phyloP scores from a whole-genome alignment of 345 rosid genomes.

The Brassica rapa region DNA sequence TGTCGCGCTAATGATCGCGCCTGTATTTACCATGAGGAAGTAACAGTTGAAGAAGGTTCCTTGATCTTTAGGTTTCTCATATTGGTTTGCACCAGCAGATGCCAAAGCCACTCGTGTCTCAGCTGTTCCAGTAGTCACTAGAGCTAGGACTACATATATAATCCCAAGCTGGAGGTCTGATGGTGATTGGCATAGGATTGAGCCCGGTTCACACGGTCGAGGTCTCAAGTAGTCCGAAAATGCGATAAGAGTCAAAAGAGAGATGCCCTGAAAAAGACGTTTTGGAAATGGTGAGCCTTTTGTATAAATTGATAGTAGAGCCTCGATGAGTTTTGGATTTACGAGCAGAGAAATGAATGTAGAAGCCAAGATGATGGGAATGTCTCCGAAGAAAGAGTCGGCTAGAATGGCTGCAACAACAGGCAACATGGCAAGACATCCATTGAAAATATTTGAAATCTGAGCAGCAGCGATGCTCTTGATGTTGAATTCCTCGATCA shows the following conservation, averaged over 20 bases:
- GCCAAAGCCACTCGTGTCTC: conserved; percentile 16
- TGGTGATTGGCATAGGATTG: conserved; percentile 39
- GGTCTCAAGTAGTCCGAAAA: conserved; percentile 43
- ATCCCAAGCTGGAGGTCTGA: conserved; percentile 38
- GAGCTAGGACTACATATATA: conserved; percentile 44
- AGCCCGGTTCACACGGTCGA: conserved; percentile 30
- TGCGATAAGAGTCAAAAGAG: conserved; percentile 44
- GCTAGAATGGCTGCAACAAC: conserved; percentile 50
- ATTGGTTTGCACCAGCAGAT: conserved; percentile 54
- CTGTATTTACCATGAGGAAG: conserved; percentile 30
- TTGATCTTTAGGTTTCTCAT: conserved; percentile 39
- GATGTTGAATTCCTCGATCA: conserved; percentile 44
- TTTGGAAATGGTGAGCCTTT: not conserved
- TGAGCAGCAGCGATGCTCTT: conserved; percentile 50
- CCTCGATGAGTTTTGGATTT: not conserved
- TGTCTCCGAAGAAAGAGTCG: conserved; percentile 48
- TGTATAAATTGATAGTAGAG: not conserved
- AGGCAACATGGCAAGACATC: conserved; percentile 40
- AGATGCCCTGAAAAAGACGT: conserved; percentile 40
- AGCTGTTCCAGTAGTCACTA: not conserved
- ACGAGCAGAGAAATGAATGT: conserved; percentile 44
- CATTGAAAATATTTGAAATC: conserved; percentile 36
- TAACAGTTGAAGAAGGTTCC: conserved; percentile 56
- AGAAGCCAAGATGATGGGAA: conserved; percentile 39
- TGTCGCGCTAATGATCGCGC: conserved; percentile 30